A percentile compares a stretch with the other conserved stretches of the same genome.
Conservation (phyloP, 306 rosid genomes). For the Canavalia ensiformis region DNA sequence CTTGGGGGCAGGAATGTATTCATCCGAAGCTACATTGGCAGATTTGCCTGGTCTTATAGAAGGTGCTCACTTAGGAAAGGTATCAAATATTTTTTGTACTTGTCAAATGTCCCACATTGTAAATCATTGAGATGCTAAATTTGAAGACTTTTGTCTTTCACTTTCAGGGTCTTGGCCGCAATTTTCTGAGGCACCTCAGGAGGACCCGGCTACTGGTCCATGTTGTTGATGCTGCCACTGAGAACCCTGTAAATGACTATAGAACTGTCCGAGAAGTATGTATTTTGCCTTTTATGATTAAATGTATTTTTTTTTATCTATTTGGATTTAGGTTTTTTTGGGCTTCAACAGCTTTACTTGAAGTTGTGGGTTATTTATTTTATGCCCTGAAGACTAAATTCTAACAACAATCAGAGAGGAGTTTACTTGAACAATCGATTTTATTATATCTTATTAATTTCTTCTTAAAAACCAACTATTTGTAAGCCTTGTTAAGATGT, state of each 20-base stretch:
- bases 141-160: slow-evolving; percentile 48
- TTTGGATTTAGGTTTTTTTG: background rate
- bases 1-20: slow-evolving; percentile 91
- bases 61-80: slow-evolving; percentile 99
- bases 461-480: slow-evolving; percentile 1
- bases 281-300: slow-evolving; percentile 20
- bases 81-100: slow-evolving; percentile 47
- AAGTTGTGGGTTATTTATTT: slow-evolving; percentile 22
- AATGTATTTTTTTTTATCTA: background rate
- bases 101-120: slow-evolving; percentile 14
- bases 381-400: slow-evolving; percentile 6
- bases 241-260: slow-evolving; percentile 84
- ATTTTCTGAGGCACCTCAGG: slow-evolving; percentile 92
- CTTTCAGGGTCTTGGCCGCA: slow-evolving; percentile 93
- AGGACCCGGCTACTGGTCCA: slow-evolving; percentile 92
- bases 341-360: slow-evolving; percentile 36
- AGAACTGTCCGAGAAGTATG: slow-evolving; percentile 94
- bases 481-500: slow-evolving; percentile 13
- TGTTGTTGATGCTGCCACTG: slow-evolving; percentile 92
- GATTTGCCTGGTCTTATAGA: slow-evolving; percentile 99
- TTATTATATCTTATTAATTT: background rate
- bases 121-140: slow-evolving; percentile 35
- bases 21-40: slow-evolving; percentile 94
- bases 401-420: background rate
- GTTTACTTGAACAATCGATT: slow-evolving; percentile 23